Base-by-base conservation (phyloP, 2,329 filamentous ascomycete species). In the Thelonectria blattea region DNA sequence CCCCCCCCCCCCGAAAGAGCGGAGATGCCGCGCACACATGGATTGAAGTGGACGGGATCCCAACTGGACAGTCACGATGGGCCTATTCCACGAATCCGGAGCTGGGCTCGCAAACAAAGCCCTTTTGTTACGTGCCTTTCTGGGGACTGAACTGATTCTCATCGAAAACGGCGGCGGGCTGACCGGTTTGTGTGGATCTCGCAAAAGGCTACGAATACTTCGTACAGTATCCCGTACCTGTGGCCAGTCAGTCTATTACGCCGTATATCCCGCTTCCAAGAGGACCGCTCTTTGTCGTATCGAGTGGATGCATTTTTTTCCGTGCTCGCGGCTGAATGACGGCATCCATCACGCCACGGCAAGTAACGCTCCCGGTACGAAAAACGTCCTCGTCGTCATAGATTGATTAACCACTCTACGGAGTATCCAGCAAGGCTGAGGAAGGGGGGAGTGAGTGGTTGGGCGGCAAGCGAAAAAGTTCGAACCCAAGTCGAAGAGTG, bases 371-470 rank as follows among this genome's bases (percentile, higher is more conserved):
- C 6, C 15, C 17, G n/a, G 39, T 42, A 42, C 39, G 39, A 42
- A 42, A 42, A 37, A 37, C 11, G 10, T 15, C 34, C 34, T 37
- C 34, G 34, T 37, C 34, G 34, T 37, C 15, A 12, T 15, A 37
- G 15, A 37, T 37, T 14, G 34, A 37, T 37, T 37, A 37, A 37
- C 34, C 9, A 24, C 22, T 24, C n/a, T n/a, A n/a, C n/a, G n/a
- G n/a, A n/a, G 6, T 30, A 30, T 30, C 27, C 27, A 30, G 9
- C 27, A 30, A 30, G 27, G 27, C 27, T 30, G 27, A 24, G 22
- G 22, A n/a, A n/a, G 22, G 22, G 22, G 10, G 34, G 34, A 14
- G 22, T 24, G 22, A 42, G 56, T 58, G 50, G 50, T 50, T 53
- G 42, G 34, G 50, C 46, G 18, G 48, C 49, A 52, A 30, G 41